Evolutionary conservation across 2,329 filamentous ascomycete species (phyloP).

Genomic region (Orbilia brochopaga): DNA sequence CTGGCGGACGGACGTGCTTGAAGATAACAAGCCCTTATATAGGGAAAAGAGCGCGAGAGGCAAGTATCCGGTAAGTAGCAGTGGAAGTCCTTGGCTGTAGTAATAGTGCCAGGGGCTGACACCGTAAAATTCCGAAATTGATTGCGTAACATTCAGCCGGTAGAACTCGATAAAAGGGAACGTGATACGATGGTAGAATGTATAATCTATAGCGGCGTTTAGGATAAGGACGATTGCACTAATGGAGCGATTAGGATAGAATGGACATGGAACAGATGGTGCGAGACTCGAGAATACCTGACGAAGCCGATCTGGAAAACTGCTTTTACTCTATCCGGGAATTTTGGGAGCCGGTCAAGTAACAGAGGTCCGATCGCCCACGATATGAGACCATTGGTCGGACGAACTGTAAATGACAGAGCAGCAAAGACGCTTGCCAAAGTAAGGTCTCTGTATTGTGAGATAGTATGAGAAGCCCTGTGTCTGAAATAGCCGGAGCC

Average conservation of each 20-base stretch:
- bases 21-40: slow-evolving; percentile 58
- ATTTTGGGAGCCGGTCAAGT: slow-evolving; percentile 55
- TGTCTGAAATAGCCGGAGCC: slow-evolving; percentile 34
- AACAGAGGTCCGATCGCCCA: slow-evolving; percentile 63
- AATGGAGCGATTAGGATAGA: slow-evolving; percentile 56
- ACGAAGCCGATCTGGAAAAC: slow-evolving; percentile 9
- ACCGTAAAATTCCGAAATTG: slow-evolving; percentile 90
- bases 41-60: slow-evolving; percentile 72
- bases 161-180: slow-evolving; percentile 87
- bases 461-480: slow-evolving; percentile 14
- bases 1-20: slow-evolving; percentile 57
- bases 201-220: slow-evolving; percentile 68
- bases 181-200: slow-evolving; percentile 84
- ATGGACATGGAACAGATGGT: not conserved
- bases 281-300: slow-evolving; percentile 4
- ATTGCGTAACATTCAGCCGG: slow-evolving; percentile 86
- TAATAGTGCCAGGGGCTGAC: slow-evolving; percentile 92
- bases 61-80: slow-evolving; percentile 81
- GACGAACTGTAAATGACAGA: slow-evolving; percentile 81
- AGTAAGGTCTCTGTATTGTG: slow-evolving; percentile 44
- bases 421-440: slow-evolving; percentile 68
- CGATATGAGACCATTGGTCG: slow-evolving; percentile 91
- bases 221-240: slow-evolving; percentile 68
- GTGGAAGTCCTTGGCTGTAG: slow-evolving; percentile 82
- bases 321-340: slow-evolving; percentile 10